These are phyloP conservation scores for Gracilaria gracilis DNA, from an alignment of 23 red algal genomes.

Conservation along the genomic window DNA sequence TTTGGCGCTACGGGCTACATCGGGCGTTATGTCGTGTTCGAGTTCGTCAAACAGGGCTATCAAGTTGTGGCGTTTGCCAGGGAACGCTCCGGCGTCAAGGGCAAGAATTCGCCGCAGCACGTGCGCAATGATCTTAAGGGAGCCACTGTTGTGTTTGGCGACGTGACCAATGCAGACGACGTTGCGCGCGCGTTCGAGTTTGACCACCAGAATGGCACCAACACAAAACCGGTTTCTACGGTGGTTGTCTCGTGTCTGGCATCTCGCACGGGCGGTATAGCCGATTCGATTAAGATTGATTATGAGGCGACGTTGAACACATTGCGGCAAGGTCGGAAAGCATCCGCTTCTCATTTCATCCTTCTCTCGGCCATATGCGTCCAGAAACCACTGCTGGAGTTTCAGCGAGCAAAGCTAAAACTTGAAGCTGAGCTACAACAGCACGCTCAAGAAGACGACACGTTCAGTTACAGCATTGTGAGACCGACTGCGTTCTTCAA, in stretches of 20 bases:
- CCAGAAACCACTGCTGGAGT: conserved; percentile 81
- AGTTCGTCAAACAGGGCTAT: conserved; percentile 74
- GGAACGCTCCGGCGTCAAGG: conserved; percentile 53
- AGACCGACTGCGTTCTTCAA: conserved; percentile 89
- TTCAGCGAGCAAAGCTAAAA: conserved; percentile 81
- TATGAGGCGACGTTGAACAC: conserved; percentile 66
- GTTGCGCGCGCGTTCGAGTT: conserved; percentile 53
- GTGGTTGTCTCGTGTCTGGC: conserved; percentile 82
- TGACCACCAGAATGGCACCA: background rate
- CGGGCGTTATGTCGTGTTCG: conserved; percentile 59
- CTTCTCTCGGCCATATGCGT: conserved; percentile 87
- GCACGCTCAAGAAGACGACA: conserved; percentile 34
- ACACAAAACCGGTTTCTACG: background rate
- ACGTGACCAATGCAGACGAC: conserved; percentile 42
- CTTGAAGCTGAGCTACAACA: conserved; percentile 63
- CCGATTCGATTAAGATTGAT: conserved; percentile 73
- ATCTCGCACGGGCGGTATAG: conserved; percentile 72
- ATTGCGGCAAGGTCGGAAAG: conserved; percentile 33
- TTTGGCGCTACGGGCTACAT: conserved; percentile 89
- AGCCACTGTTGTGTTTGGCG: conserved; percentile 62
- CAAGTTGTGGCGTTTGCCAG: conserved; percentile 70
- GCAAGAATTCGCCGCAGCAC: conserved; percentile 4
- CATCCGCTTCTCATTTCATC: conserved; percentile 60
- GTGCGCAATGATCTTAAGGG: conserved; percentile 32
- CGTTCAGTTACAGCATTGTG: conserved; percentile 75